Conservation (phyloP, 2,329 filamentous ascomycete species). For the Fusarium domesticum region DNA sequence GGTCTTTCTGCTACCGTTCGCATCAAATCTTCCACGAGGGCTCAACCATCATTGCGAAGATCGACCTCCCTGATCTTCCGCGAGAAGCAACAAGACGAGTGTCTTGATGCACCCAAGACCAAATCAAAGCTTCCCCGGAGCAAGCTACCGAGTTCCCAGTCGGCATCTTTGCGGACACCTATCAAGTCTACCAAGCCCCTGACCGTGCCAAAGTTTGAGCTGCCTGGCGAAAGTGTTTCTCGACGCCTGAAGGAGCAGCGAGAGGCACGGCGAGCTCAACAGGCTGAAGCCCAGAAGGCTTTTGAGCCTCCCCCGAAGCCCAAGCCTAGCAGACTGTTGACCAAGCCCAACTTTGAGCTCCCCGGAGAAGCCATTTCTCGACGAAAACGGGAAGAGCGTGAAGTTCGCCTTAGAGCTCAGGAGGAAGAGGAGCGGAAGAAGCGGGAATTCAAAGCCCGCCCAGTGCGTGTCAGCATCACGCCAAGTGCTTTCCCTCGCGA, state of each 20-base stretch:
- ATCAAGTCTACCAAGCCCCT: constrained; percentile 53
- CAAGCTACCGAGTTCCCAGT: constrained; percentile 17
- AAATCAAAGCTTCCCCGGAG: constrained; percentile 16
- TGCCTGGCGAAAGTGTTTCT: constrained; percentile 61
- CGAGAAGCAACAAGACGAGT: constrained; percentile 24
- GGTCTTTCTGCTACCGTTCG: constrained; percentile 40
- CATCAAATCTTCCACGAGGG: constrained; percentile 38
- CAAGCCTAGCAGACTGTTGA: constrained; percentile 51
- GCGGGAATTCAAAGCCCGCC: constrained; percentile 63
- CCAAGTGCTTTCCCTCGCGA: constrained; percentile 49
- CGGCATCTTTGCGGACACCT: constrained; percentile 39
- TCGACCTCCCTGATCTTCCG: constrained; percentile 40
- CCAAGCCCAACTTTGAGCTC: constrained; percentile 58
- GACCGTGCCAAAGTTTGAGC: constrained; percentile 57
- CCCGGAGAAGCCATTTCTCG: constrained; percentile 60
- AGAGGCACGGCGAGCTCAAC: constrained; percentile 49
- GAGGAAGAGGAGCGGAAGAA: constrained; percentile 59
- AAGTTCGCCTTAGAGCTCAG: constrained; percentile 53
- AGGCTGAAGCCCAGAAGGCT: constrained; percentile 35
- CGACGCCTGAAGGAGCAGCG: constrained; percentile 56
- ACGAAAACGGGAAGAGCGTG: constrained; percentile 53
- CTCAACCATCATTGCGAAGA: constrained; percentile 41
- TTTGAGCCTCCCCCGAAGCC: constrained; percentile 42
- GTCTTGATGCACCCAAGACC: constrained; percentile 12
- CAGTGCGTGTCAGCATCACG: constrained; percentile 46